These are phyloP conservation scores for Cyphellophora europaea DNA, from an alignment of 2,329 filamentous ascomycete genomes.

Conservation along the genomic window DNA sequence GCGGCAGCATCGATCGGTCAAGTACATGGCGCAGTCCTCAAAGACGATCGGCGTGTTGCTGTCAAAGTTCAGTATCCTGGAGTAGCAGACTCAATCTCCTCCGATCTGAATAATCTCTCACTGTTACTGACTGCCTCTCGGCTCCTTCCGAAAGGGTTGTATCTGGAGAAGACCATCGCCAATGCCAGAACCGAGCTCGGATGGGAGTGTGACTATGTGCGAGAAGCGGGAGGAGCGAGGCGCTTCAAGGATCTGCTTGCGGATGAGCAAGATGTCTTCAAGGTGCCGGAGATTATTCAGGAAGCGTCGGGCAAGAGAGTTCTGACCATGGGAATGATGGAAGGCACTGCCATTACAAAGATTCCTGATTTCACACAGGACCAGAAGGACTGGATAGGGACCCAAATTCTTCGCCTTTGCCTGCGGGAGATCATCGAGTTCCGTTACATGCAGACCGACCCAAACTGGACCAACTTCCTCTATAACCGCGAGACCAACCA, in stretches of 20 bases:
- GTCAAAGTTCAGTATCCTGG: conserved; percentile 98
- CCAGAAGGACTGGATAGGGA: conserved; percentile 92
- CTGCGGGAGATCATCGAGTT: conserved; percentile 90
- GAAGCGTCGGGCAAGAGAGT: conserved; percentile 80
- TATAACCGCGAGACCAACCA: conserved; percentile 65
- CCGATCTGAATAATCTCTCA: conserved; percentile 86
- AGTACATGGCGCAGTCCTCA: conserved; percentile 77
- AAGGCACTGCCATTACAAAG: conserved; percentile 77
- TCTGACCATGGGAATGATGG: conserved; percentile 86
- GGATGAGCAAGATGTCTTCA: conserved; percentile 65
- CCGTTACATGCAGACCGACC: conserved; percentile 97
- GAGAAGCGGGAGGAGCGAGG: conserved; percentile 72
- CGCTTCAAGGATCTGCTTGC: conserved; percentile 69
- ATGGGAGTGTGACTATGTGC: conserved; percentile 94
- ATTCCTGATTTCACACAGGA: conserved; percentile 64
- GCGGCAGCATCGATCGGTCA: conserved; percentile 96
- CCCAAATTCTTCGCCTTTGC: conserved; percentile 83
- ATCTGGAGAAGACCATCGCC: conserved; percentile 92
- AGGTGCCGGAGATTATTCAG: conserved; percentile 66
- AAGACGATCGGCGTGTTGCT: conserved; percentile 67
- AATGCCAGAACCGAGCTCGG: conserved; percentile 85
- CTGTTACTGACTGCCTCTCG: conserved; percentile 84
- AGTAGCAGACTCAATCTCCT: conserved; percentile 91
- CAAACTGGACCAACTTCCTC: conserved; percentile 98
- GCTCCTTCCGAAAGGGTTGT: conserved; percentile 82